Percentiles rank a stretch among this genome's conserved stretches.
These are phyloP conservation scores for Aspergillus olivimuriae DNA, from an alignment of 495 filamentous ascomycete species.

Conservation along the genomic window DNA sequence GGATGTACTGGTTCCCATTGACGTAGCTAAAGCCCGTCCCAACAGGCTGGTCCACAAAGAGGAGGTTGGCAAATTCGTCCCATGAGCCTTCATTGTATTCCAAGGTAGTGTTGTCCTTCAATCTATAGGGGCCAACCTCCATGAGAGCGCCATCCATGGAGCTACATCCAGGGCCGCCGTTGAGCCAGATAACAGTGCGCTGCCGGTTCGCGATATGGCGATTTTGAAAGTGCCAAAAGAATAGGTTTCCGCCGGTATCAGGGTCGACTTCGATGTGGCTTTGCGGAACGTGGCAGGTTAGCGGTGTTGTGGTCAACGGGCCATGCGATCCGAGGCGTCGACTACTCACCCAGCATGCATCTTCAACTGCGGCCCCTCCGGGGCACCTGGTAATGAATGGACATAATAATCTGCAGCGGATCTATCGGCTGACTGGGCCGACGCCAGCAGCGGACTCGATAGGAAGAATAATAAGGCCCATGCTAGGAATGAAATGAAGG, in stretches of 20 bases:
- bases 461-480: constrained; percentile 23
- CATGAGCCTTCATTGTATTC: constrained; percentile 85
- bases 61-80: constrained; percentile 93
- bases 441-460: constrained; percentile 16
- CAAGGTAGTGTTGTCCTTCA: constrained; percentile 69
- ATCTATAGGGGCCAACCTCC: constrained; percentile 91
- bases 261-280: constrained; percentile 89
- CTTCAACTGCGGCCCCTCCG: constrained; percentile 73
- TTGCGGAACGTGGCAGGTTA: neutral
- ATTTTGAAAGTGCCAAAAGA: constrained; percentile 98
- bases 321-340: neutral
- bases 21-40: constrained; percentile 96
- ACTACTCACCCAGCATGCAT: constrained; percentile 92
- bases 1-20: constrained; percentile 75
- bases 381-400: constrained; percentile 74
- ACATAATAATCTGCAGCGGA: constrained; percentile 92
- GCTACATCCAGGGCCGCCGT: constrained; percentile 93
- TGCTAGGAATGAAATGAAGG: constrained; percentile 13
- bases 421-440: constrained; percentile 58
- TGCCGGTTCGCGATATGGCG: constrained; percentile 88
- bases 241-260: constrained; percentile 81
- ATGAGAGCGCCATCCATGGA: constrained; percentile 96
- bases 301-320: neutral
- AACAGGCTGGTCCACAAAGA: constrained; percentile 96
- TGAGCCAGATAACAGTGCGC: constrained; percentile 93